Evolutionary conservation across 768 basidiomycete species (phyloP).

Genomic region (Psilocybe cyanescens): DNA sequence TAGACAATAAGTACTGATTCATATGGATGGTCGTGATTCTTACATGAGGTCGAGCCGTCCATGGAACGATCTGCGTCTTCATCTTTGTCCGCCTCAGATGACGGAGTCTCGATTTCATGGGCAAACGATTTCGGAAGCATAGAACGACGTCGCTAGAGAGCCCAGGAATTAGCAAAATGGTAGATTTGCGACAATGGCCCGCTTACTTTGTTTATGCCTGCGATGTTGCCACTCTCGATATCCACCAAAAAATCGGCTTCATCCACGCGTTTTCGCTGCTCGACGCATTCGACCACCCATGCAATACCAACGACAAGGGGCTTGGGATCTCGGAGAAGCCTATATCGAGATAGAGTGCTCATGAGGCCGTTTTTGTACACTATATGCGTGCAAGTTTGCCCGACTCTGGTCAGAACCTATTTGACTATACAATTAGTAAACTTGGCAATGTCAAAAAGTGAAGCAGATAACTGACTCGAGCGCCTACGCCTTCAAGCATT

Average conservation of each 20-base stretch:
- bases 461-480: slow-evolving; percentile 58
- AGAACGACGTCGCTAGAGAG: slow-evolving; percentile 67
- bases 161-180: slow-evolving; percentile 3
- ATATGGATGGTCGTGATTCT: slow-evolving; percentile 19
- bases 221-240: slow-evolving; percentile 60
- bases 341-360: slow-evolving; percentile 74
- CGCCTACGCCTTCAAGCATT: slow-evolving; percentile 80
- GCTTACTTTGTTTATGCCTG: slow-evolving; percentile 65
- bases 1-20: slow-evolving; percentile 17
- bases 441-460: background rate
- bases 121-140: slow-evolving; percentile 69
- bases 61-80: slow-evolving; percentile 43
- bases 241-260: slow-evolving; percentile 71
- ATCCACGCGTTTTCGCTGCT: slow-evolving; percentile 63
- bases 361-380: slow-evolving; percentile 83
- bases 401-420: slow-evolving; percentile 67
- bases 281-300: slow-evolving; percentile 89
- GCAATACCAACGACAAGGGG: slow-evolving; percentile 82
- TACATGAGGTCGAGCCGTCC: slow-evolving; percentile 50
- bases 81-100: slow-evolving; percentile 27
- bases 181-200: background rate
- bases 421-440: background rate
- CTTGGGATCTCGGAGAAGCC: slow-evolving; percentile 66
- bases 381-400: slow-evolving; percentile 80
- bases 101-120: slow-evolving; percentile 34